A percentile compares a stretch with the other conserved stretches of the same genome.
These are phyloP conservation scores for Funneliformis caledonium DNA, from an alignment of 371 early-diverging fungal genomes.

Conservation along the genomic window DNA sequence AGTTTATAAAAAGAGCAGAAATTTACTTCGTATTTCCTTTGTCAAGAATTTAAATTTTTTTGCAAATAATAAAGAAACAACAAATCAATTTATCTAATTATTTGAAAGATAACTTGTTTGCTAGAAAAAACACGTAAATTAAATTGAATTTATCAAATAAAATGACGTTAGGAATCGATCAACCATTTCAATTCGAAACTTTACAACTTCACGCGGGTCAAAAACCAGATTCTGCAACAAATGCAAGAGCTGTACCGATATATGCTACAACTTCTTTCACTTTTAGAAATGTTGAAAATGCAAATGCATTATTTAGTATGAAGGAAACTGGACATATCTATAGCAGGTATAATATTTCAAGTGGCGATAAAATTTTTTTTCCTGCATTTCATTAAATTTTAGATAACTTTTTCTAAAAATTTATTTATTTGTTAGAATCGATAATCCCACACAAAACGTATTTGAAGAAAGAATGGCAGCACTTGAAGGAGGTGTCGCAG, in stretches of 20 bases:
- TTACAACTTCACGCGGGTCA: constrained; percentile 94
- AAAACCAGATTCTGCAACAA: constrained; percentile 64
- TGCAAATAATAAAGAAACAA: too few species aligned
- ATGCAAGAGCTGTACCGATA: constrained; percentile 88
- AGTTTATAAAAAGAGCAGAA: too few species aligned
- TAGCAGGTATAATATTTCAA: constrained; percentile 46
- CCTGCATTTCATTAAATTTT: background rate
- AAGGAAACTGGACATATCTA: constrained; percentile 77
- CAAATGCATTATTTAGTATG: constrained; percentile 73
- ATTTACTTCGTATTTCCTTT: too few species aligned
- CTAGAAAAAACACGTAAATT: too few species aligned
- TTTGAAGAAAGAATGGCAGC: constrained; percentile 90
- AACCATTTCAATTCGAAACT: constrained; percentile 75
- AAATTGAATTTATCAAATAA: too few species aligned
- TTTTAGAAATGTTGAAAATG: constrained; percentile 78
- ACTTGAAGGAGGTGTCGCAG: constrained; percentile 76
- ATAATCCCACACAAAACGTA: constrained; percentile 46
- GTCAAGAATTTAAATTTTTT: too few species aligned
- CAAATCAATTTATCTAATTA: too few species aligned
- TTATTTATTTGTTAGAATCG: too few species aligned
- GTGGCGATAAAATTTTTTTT: background rate
- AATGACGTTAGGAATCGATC: constrained; percentile 32
- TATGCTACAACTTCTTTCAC: constrained; percentile 84
- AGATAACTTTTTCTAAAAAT: too few species aligned
- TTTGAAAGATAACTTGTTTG: too few species aligned